Conservation (phyloP, 164 flowering plant genomes). For the Dillenia turbinata region DNA sequence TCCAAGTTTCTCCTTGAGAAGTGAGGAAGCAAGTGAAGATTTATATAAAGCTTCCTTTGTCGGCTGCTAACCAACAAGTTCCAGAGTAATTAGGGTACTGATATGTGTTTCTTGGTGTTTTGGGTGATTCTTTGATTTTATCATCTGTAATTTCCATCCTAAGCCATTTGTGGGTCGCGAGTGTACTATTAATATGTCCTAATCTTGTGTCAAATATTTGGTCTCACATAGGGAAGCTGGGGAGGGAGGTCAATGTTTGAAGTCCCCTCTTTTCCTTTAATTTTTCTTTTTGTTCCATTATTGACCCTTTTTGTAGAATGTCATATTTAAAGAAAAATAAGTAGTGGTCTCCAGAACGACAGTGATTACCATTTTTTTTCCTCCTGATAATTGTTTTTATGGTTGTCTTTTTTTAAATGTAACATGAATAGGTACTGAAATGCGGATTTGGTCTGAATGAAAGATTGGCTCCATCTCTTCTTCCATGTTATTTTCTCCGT, state of each 20-base stretch:
- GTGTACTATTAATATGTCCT: constrained; percentile 28
- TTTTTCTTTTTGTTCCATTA: no score
- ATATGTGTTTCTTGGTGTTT: neutral
- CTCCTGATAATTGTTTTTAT: no score
- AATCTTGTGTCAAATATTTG: constrained; percentile 1
- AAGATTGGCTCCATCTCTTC: no score
- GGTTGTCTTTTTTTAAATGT: no score
- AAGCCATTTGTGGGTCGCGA: constrained; percentile 26
- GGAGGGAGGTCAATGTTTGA: no score
- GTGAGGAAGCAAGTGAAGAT: constrained; percentile 8
- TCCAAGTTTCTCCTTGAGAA: constrained; percentile 1
- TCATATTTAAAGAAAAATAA: neutral
- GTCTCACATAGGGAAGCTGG: no score
- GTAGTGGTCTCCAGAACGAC: no score
- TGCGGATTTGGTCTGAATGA: no score
- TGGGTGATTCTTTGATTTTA: constrained; percentile 45
- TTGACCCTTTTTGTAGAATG: neutral
- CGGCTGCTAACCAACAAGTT: constrained; percentile 14
- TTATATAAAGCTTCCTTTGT: constrained; percentile 1
- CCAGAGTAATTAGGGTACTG: constrained; percentile 2
- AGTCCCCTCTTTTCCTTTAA: no score
- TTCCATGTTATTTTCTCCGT: no score
- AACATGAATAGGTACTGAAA: no score
- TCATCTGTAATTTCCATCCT: constrained; percentile 16
- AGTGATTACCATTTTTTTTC: no score